Evolutionary conservation across 495 filamentous ascomycete genomes (phyloP).

Genomic region (Parathielavia appendiculata): DNA sequence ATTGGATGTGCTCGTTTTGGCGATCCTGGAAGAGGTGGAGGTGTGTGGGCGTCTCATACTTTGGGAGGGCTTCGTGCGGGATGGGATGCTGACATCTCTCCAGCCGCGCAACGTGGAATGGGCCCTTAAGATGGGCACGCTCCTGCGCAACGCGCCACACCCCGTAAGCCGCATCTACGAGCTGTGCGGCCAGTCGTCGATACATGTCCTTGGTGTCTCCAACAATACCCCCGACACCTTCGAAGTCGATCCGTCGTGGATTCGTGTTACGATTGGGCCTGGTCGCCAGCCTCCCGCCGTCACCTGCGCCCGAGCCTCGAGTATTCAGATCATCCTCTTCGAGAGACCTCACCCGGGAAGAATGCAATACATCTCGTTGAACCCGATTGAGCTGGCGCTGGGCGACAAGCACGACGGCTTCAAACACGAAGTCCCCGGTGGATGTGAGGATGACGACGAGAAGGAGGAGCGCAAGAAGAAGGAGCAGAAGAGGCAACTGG

Average conservation of each 20-base stretch:
- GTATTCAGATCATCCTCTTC: constrained; percentile 83
- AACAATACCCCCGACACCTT: constrained; percentile 60
- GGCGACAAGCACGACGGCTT: constrained; percentile 59
- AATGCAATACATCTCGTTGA: constrained; percentile 96
- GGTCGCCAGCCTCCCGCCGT: constrained; percentile 60
- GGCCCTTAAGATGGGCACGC: constrained; percentile 75
- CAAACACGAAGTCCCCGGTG: constrained; percentile 34
- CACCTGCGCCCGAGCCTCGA: constrained; percentile 60
- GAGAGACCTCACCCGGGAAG: constrained; percentile 75
- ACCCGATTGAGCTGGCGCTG: constrained; percentile 81
- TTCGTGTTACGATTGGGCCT: constrained; percentile 59
- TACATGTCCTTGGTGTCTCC: constrained; percentile 79
- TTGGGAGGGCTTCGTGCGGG: not conserved
- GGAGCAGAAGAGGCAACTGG: constrained; percentile 53
- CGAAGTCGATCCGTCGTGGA: constrained; percentile 62
- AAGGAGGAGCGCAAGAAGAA: constrained; percentile 52
- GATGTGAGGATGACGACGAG: constrained; percentile 59
- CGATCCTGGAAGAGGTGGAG: constrained; percentile 86
- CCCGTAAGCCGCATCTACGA: constrained; percentile 74
- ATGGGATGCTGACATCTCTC: constrained; percentile 10
- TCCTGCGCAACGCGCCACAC: constrained; percentile 79
- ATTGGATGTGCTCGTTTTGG: constrained; percentile 82
- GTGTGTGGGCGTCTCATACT: constrained; percentile 42
- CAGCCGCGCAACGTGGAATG: constrained; percentile 71
- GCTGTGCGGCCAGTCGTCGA: constrained; percentile 72